Percentiles rank a stretch among this genome's conserved stretches.
These are phyloP conservation scores for Actinidia chinensis DNA, from an alignment of 179 eudicot genomes.

Conservation along the genomic window DNA sequence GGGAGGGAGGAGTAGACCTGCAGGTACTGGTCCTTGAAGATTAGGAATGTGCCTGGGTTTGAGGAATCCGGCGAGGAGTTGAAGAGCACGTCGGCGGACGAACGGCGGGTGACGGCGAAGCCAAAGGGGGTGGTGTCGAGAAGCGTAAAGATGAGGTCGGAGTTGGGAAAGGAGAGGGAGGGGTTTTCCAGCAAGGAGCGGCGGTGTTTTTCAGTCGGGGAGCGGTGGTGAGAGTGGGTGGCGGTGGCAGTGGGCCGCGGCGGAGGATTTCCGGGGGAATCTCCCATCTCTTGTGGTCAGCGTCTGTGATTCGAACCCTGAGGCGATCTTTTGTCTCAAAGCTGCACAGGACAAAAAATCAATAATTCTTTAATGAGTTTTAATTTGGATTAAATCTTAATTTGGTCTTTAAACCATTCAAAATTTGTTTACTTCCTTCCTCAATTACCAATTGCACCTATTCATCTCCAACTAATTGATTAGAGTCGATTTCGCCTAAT, in stretches of 20 bases:
- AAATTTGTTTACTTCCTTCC: too few species aligned
- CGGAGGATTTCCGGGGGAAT: constrained; percentile 47
- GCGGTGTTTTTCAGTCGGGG: constrained; percentile 4
- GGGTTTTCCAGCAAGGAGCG: not conserved
- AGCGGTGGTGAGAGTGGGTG: constrained; percentile 14
- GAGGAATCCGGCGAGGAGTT: constrained; percentile 30
- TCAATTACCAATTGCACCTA: too few species aligned
- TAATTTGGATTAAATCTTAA: too few species aligned
- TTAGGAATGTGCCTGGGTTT: constrained; percentile 33
- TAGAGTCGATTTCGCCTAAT: too few species aligned
- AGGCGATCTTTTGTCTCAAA: constrained; percentile 51
- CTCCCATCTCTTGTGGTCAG: constrained; percentile 57
- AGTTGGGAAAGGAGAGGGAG: constrained; percentile 21
- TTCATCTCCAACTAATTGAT: too few species aligned
- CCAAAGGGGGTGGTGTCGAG: constrained; percentile 59
- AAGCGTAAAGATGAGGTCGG: constrained; percentile 54
- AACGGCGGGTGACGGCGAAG: constrained; percentile 57
- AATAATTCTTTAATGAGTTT: not conserved
- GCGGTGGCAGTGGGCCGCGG: constrained; percentile 22
- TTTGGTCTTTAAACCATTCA: too few species aligned
- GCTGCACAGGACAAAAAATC: constrained; percentile 28
- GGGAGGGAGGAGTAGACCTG: constrained; percentile 65
- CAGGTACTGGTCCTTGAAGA: constrained; percentile 72
- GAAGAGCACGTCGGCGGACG: constrained; percentile 57
- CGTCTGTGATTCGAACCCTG: constrained; percentile 57